Base-by-base conservation (phyloP, 805 yeast genomes). In the Spathaspora passalidarum region DNA sequence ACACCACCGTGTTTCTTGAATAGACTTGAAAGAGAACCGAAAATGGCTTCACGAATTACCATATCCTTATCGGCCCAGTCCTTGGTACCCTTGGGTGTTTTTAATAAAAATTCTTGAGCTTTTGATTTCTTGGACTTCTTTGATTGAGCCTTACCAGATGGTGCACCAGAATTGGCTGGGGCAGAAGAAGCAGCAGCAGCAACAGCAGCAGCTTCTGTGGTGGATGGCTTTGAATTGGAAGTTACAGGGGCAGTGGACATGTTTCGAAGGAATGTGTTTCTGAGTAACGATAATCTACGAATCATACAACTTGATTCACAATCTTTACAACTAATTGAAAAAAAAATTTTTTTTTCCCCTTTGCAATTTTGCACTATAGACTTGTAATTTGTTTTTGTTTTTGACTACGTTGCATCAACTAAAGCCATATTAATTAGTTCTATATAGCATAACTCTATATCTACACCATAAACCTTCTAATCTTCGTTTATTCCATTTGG, bases 51-150 rank as follows among this genome's bases (percentile, higher is more conserved):
- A 67, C 99, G 82, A 55, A 94, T 81, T 34, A 90, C 86, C 98
- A 94, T 94, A 65, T 94, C 99, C 64, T 86, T 86, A 59, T 94
- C 99, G 52, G 96, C 88, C 99, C 99, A 94, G 67, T 94, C 99
- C 66, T 90, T 91, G 56, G 98, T 72, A 53, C 99, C 99, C 66
- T 94, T 94, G 43, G 99, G 98, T 38, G 96, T 89, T 68, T 94
- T 94, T 62, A 94, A 75, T 50, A 86, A 81, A 63, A 88, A 90
- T 55, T 81, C 83, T 43, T 73, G 65, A 10, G 25, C 32, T 49
- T 80, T 80, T 35, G 51, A 55, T 49, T 74, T 68, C 61, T 75
- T 75, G 42, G 71, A 50, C 39, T 56, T 54, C 42, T 55, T 53
- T 38, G 56, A 41, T 8, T 26, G 44, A 14, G 42, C 46, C 22